Evolutionary conservation across 2,329 filamentous ascomycete genomes (phyloP).

Genomic region (Penicillium sp.): DNA sequence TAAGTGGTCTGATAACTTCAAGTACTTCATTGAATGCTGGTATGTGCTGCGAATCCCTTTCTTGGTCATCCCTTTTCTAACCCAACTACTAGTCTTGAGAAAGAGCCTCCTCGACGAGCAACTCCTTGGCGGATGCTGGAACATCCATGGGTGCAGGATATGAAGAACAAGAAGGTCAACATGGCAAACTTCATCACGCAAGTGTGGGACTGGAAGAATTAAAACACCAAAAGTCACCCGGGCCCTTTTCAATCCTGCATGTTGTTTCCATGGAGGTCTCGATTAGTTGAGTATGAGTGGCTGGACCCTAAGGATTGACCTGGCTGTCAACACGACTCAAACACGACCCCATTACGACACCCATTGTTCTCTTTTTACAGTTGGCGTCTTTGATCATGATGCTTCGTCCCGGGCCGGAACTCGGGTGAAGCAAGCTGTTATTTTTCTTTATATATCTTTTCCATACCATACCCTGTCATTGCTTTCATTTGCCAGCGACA

Average conservation of each 20-base stretch:
- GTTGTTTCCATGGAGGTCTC: neutral
- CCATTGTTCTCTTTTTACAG: slow-evolving; percentile 6
- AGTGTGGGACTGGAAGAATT: slow-evolving; percentile 95
- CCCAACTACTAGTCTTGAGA: slow-evolving; percentile 71
- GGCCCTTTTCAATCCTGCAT: neutral
- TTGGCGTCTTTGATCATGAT: slow-evolving; percentile 12
- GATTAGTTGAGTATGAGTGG: slow-evolving; percentile 21
- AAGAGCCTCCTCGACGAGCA: slow-evolving; percentile 81
- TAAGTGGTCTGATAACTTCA: slow-evolving; percentile 95
- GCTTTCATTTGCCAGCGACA: slow-evolving; percentile 8
- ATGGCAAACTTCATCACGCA: slow-evolving; percentile 92
- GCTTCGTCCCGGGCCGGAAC: slow-evolving; percentile 22
- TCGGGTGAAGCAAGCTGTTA: slow-evolving; percentile 7
- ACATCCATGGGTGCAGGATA: slow-evolving; percentile 98
- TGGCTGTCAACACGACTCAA: slow-evolving; percentile 28
- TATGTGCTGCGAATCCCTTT: slow-evolving; percentile 44
- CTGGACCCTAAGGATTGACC: slow-evolving; percentile 30
- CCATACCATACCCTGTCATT: slow-evolving; percentile 27
- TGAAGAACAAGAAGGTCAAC: slow-evolving; percentile 93
- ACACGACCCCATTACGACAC: slow-evolving; percentile 3
- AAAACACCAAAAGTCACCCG: slow-evolving; percentile 12
- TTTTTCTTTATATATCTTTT: slow-evolving; percentile 3
- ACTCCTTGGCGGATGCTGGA: slow-evolving; percentile 99
- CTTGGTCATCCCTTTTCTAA: slow-evolving; percentile 12
- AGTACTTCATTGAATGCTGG: slow-evolving; percentile 99